Evolutionary conservation across 2,329 filamentous ascomycete genomes (phyloP).

Genomic region (Diaporthe citriasiana): DNA sequence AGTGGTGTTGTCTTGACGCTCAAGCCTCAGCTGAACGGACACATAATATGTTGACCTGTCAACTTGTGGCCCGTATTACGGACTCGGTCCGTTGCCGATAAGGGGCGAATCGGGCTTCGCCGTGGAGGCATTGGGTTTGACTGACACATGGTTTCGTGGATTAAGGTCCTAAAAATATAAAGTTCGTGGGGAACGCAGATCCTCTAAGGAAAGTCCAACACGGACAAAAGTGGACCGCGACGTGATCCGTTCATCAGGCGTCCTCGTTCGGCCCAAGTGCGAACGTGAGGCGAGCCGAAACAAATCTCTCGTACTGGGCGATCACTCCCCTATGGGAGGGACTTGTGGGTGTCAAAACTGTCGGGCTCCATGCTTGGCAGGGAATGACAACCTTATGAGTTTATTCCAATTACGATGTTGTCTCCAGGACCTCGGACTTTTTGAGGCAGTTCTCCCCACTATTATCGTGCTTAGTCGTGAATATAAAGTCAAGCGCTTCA

Average conservation of each 20-base stretch:
- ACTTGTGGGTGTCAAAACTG: slow-evolving; percentile 8
- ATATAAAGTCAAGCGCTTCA: slow-evolving; percentile 1
- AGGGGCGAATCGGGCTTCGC: slow-evolving; percentile 26
- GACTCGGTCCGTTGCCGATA: slow-evolving; percentile 24
- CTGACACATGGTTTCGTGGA: slow-evolving; percentile 28
- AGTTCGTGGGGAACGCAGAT: slow-evolving; percentile 33
- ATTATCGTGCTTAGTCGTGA: background rate
- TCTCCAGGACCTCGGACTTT: slow-evolving; percentile 3
- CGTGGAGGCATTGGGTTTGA: slow-evolving; percentile 26
- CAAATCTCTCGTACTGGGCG: slow-evolving; percentile 23
- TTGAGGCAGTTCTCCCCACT: slow-evolving; percentile 6
- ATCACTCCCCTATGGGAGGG: slow-evolving; percentile 24
- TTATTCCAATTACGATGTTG: slow-evolving; percentile 24
- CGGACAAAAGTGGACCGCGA: slow-evolving; percentile 29
- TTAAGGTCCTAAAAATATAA: slow-evolving; percentile 28
- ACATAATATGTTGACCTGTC: slow-evolving; percentile 2
- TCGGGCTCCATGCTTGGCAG: slow-evolving; percentile 12
- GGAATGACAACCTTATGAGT: slow-evolving; percentile 27
- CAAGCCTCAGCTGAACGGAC: background rate
- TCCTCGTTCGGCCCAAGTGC: background rate
- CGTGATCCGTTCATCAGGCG: slow-evolving; percentile 24
- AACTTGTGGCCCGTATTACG: slow-evolving; percentile 14
- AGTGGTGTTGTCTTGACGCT: slow-evolving; percentile 1
- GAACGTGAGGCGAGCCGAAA: background rate
- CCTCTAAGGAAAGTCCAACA: slow-evolving; percentile 5